Conservation (phyloP, 2,329 filamentous ascomycete species). For the Colletotrichum karsti region DNA sequence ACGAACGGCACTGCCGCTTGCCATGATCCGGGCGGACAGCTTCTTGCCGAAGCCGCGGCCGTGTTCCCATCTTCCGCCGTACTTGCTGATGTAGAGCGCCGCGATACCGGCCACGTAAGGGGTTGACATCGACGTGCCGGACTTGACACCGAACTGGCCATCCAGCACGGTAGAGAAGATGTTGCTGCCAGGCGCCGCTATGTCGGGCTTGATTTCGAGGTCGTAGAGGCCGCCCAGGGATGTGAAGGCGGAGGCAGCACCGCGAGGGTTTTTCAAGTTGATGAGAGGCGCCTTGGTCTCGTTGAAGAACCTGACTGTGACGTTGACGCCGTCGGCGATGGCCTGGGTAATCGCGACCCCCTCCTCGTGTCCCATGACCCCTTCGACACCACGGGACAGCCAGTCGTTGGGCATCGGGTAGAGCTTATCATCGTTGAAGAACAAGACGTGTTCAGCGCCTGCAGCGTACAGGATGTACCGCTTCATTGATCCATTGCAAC, state of each 20-base stretch:
- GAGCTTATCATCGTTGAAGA: conserved; percentile 42
- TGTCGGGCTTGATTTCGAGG: conserved; percentile 58
- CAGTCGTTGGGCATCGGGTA: conserved; percentile 8
- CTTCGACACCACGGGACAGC: background rate
- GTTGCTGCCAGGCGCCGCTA: conserved; percentile 56
- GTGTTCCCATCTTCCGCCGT: conserved; percentile 49
- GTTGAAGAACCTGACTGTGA: conserved; percentile 8
- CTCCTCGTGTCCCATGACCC: background rate
- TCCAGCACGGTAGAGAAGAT: conserved; percentile 59
- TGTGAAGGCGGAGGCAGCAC: conserved; percentile 43
- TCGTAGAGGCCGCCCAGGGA: conserved; percentile 63
- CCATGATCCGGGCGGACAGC: conserved; percentile 36
- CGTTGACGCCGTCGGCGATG: background rate
- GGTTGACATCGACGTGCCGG: conserved; percentile 65
- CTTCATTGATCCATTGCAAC: conserved; percentile 35
- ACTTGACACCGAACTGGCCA: conserved; percentile 52
- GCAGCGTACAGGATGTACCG: conserved; percentile 45
- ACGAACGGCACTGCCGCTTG: conserved; percentile 44
- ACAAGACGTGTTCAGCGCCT: conserved; percentile 49
- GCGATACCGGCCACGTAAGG: conserved; percentile 62
- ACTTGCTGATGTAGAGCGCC: conserved; percentile 51
- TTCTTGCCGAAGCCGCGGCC: conserved; percentile 39
- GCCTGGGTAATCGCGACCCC: conserved; percentile 5
- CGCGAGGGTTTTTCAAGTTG: background rate
- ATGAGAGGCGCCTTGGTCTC: background rate